Base-by-base conservation (phyloP, 306 rosid species). In the Malus fusca region DNA sequence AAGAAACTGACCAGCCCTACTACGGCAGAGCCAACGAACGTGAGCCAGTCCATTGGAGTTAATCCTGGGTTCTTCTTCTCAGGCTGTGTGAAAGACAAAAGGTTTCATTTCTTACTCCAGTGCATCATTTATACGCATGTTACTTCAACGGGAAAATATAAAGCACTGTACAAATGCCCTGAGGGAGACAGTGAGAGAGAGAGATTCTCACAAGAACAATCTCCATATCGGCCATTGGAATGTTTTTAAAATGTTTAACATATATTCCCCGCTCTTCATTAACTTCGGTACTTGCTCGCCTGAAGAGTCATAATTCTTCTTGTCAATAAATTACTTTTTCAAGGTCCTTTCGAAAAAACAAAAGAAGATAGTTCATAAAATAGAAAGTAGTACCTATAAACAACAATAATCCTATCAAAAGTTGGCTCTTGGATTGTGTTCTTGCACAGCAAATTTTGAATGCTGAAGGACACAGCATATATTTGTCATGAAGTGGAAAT, bases 41-140 rank as follows among this genome's bases (percentile, higher is more conserved):
- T 92, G 82, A 90, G 96, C 99, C 99, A 95, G 81, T 95, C 99
- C 97, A 89, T 95, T 82, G 99, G 99, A 82, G 97, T 95, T 82
- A 95, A 88, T 84, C 97, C 99, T 22, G 99, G 97, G 83, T 82
- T 95, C 90, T 88, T 89, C 93, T 92, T 95, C 78, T 92, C 99
- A 19, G 99, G 99, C 99, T 95, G 93, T 92, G 93, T 71, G 11
- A 35, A 35, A 26, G 40, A 76, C 77, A 62, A 82, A 76, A 78
- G 37, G 76, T 79, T 79, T 37, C 76, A 60, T 19, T 60, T 5
- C 43, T 6, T 52, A 67, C 31, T 73, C 43, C 25, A 53, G 63
- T 37, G 42, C 42, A 7, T 37, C 42, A 37, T 8, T 37, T 37
- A 37, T 7, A 37, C 8, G 42, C 42, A 37, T 37, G 42, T 37